Evolutionary conservation across 768 basidiomycete species (phyloP).

Genomic region (Heimioporus sp.): DNA sequence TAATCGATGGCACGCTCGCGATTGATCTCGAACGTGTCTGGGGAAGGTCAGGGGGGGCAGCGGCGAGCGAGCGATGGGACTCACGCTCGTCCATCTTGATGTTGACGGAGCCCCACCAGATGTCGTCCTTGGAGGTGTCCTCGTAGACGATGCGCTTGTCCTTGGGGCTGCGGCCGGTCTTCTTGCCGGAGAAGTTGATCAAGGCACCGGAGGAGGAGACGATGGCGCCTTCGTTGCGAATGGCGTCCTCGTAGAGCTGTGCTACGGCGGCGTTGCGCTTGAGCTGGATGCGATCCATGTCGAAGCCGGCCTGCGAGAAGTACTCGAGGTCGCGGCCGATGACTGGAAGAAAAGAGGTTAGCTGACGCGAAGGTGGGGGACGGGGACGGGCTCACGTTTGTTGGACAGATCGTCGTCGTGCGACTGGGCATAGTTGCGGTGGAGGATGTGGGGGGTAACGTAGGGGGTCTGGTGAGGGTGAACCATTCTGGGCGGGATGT

Average conservation of each 20-base stretch:
- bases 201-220: constrained; percentile 94
- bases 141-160: constrained; percentile 99
- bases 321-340: constrained; percentile 92
- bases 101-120: constrained; percentile 99
- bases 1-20: constrained; percentile 99
- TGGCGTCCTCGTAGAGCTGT: constrained; percentile 94
- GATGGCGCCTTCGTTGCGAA: constrained; percentile 98
- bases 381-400: constrained; percentile 46
- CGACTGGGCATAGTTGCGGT: constrained; percentile 80
- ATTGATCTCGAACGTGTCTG: constrained; percentile 98
- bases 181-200: constrained; percentile 99
- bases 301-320: constrained; percentile 99
- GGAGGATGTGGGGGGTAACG: constrained; percentile 86
- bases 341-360: constrained; percentile 45
- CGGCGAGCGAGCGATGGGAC: constrained; percentile 25
- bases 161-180: constrained; percentile 96
- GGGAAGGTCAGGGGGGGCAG: constrained; percentile 3
- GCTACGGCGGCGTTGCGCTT: constrained; percentile 92
- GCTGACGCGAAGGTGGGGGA: constrained; percentile 6
- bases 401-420: constrained; percentile 61
- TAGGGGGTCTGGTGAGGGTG: constrained; percentile 75
- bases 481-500: constrained; percentile 48
- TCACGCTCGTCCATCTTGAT: constrained; percentile 97
- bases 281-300: constrained; percentile 96
- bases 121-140: constrained; percentile 92